Percentiles rank a stretch among this genome's conserved stretches.
These are phyloP conservation scores for Zymoseptoria ardabiliae DNA, from an alignment of 2,329 filamentous ascomycete genomes.

Conservation along the genomic window DNA sequence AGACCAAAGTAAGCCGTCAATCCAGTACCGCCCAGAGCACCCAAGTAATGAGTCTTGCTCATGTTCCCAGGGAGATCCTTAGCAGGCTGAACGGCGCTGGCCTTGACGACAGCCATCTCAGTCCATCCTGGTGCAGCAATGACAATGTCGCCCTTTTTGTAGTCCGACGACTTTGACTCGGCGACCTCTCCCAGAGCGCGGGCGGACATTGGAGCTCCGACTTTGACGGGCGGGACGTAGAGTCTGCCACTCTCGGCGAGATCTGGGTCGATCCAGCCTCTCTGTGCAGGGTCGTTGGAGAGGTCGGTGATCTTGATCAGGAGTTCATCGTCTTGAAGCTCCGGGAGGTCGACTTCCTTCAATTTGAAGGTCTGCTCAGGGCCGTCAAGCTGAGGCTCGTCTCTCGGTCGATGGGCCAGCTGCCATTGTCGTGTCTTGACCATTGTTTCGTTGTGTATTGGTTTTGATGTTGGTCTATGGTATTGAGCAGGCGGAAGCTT, in stretches of 20 bases:
- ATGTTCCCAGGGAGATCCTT: slow-evolving; percentile 28
- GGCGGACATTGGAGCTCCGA: slow-evolving; percentile 35
- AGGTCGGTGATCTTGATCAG: slow-evolving; percentile 42
- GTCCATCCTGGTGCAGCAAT: slow-evolving; percentile 31
- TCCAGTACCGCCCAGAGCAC: slow-evolving; percentile 38
- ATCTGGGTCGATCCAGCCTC: slow-evolving; percentile 41
- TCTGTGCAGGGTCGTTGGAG: slow-evolving; percentile 49
- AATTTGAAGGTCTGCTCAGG: slow-evolving; percentile 37
- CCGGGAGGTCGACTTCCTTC: slow-evolving; percentile 23
- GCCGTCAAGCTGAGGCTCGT: slow-evolving; percentile 32
- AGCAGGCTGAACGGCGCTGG: slow-evolving; percentile 20
- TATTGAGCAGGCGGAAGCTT: not conserved
- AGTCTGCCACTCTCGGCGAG: slow-evolving; percentile 34
- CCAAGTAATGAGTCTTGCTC: slow-evolving; percentile 39
- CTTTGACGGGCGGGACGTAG: slow-evolving; percentile 40
- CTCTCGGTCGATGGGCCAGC: slow-evolving; percentile 35
- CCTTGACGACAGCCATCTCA: slow-evolving; percentile 37
- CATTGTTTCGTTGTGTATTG: slow-evolving; percentile 46
- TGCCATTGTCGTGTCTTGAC: slow-evolving; percentile 43
- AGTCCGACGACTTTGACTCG: slow-evolving; percentile 27
- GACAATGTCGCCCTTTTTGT: slow-evolving; percentile 33
- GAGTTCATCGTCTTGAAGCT: slow-evolving; percentile 34
- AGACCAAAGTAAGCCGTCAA: slow-evolving; percentile 44
- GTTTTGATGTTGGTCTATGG: not conserved
- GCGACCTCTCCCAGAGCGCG: slow-evolving; percentile 33